Percentiles rank a stretch among this genome's conserved stretches.
Conservation (phyloP, 1,284 basidiomycete species). For the Melanopsichium pennsylvanicum region DNA sequence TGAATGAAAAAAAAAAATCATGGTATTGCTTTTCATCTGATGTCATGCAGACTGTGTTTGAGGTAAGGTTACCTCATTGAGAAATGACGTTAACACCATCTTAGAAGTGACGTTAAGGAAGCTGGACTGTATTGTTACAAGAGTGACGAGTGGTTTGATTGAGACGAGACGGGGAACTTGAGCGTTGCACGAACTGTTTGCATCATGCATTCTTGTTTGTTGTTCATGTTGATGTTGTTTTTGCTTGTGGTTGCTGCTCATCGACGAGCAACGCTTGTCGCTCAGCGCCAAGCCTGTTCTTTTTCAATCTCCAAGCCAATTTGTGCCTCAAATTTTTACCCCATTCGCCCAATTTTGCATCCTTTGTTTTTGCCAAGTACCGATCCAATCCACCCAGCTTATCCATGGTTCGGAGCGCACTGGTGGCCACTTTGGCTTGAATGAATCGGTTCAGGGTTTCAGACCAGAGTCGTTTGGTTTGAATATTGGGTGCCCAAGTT, state of each 20-base stretch:
- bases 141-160: too few relatives aligned
- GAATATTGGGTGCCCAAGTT: constrained; percentile 61
- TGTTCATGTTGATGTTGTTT: background rate
- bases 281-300: constrained; percentile 13
- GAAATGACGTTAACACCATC: too few relatives aligned
- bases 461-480: constrained; percentile 48
- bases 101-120: too few relatives aligned
- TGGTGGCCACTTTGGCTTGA: constrained; percentile 36
- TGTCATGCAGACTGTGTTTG: too few relatives aligned
- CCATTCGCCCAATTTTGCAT: constrained; percentile 53
- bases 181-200: too few relatives aligned
- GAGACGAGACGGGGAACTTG: too few relatives aligned
- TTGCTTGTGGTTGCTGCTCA: background rate
- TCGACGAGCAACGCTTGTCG: background rate
- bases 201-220: too few relatives aligned
- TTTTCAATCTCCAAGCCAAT: constrained; percentile 31
- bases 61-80: too few relatives aligned
- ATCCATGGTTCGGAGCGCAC: constrained; percentile 55
- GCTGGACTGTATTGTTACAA: too few relatives aligned
- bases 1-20: too few relatives aligned
- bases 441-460: constrained; percentile 45
- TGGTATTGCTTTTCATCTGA: too few relatives aligned
- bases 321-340: constrained; percentile 53
- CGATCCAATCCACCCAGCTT: constrained; percentile 61
- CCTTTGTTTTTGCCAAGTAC: constrained; percentile 56